Conservation (phyloP, 2,329 filamentous ascomycete genomes). For the Scortechinia acanthostroma region DNA sequence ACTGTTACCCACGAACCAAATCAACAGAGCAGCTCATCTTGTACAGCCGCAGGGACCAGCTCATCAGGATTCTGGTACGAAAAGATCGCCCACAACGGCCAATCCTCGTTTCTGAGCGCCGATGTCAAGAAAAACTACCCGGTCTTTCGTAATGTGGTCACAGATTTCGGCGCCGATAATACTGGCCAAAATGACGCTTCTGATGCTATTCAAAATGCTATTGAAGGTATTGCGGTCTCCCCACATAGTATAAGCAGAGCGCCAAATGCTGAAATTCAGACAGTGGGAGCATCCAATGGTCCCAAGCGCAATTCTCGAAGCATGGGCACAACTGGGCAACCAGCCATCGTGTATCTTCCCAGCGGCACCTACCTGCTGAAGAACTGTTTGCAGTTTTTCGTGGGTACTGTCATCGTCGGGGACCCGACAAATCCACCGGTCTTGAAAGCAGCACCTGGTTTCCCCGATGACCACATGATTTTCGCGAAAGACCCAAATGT, state of each 20-base stretch:
- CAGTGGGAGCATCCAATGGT: background rate
- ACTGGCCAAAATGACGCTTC: constrained; percentile 17
- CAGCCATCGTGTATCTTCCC: constrained; percentile 14
- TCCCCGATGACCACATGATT: constrained; percentile 10
- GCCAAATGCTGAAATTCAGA: background rate
- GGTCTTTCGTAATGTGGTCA: constrained; percentile 22
- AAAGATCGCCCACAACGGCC: constrained; percentile 29
- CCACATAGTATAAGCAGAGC: background rate
- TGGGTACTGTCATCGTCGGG: constrained; percentile 24
- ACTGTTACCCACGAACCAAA: too few species aligned
- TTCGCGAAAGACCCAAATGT: constrained; percentile 16
- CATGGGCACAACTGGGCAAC: constrained; percentile 5
- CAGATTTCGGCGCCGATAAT: constrained; percentile 19
- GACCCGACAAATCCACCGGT: constrained; percentile 21
- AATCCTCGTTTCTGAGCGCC: background rate
- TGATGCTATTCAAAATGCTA: background rate
- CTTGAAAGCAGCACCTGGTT: constrained; percentile 12
- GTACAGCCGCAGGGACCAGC: too few species aligned
- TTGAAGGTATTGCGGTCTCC: background rate
- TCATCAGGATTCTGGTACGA: background rate
- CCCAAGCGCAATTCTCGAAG: background rate
- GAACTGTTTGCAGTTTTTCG: constrained; percentile 10
- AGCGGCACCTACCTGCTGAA: constrained; percentile 13
- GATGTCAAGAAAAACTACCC: constrained; percentile 12
- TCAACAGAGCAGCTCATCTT: too few species aligned